Evolutionary conservation across 1,284 basidiomycete species (phyloP), one percentile per base, ranked within the genome.

Genomic region (Polyporus tsugae): DNA sequence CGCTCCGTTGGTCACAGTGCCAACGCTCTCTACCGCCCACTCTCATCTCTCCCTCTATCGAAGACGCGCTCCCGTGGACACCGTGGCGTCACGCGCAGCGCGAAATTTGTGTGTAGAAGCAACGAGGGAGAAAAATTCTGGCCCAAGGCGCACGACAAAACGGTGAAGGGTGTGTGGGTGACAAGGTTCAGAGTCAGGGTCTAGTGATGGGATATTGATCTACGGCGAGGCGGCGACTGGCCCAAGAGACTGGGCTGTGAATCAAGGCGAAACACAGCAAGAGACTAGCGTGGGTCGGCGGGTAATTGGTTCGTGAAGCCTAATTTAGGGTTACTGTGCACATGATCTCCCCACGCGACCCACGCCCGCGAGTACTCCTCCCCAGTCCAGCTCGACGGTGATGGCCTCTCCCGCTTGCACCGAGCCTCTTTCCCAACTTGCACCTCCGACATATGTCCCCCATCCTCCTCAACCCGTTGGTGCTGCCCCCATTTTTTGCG

Each of bases 271-370:
- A 66, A 62, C 68, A 52, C 57, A 62, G 65, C 59, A 65, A 58
- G 33, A 38, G 57, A 58, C 57, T 58, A 55, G 53, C 36, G 57
- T 39, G 7, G 4, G n/a, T 38, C 35, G 36, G 35, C 66, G 71
- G 65, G 64, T 64, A 66, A 72, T 64, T 60, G 55, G 44, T 67
- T 62, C 38, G 62, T 60, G 71, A 70, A 72, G 71, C 71, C 71
- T 72, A 72, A 72, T 63, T 72, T 72, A 70, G 71, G 71, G 66
- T 72, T 72, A 70, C 68, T 58, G 49, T 55, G 53, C 63, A 11
- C 62, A 63, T 65, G 55, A 59, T 35, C 46, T 33, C 46, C 62
- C 49, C 35, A 62, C 42, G 41, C 64, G 62, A 53, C 65, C 53
- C 63, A 64, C 60, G 25, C 25, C 15, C 66, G 60, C 55, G 42